These are phyloP conservation scores for Ophiosphaerella herpotricha DNA, from an alignment of 2,329 filamentous ascomycete species.

Conservation along the genomic window DNA sequence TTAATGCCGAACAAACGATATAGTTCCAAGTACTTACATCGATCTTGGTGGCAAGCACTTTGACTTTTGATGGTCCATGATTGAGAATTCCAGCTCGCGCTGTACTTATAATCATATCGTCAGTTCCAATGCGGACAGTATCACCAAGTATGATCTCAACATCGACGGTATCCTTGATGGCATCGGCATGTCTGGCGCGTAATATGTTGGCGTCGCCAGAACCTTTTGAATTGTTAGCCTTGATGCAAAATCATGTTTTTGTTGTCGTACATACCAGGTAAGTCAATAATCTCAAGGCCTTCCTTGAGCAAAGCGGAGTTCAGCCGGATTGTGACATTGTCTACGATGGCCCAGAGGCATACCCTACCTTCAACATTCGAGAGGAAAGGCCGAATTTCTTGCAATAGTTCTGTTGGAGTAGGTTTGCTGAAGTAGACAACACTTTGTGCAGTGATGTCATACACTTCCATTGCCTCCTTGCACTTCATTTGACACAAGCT, in stretches of 20 bases:
- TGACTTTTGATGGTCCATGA: constrained; percentile 22
- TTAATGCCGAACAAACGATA: neutral
- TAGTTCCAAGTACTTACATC: constrained; percentile 20
- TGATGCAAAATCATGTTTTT: neutral
- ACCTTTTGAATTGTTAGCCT: constrained; percentile 9
- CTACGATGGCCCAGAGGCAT: constrained; percentile 29
- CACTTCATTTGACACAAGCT: constrained; percentile 20
- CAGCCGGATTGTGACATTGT: constrained; percentile 17
- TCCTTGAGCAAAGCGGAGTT: constrained; percentile 14
- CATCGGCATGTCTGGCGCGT: constrained; percentile 17
- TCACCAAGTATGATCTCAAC: constrained; percentile 25
- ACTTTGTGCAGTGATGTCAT: neutral
- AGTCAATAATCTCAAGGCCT: constrained; percentile 21
- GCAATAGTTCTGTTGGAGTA: constrained; percentile 11
- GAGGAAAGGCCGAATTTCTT: constrained; percentile 18
- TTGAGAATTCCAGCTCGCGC: constrained; percentile 9
- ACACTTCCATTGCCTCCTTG: constrained; percentile 9
- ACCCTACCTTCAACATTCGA: constrained; percentile 15
- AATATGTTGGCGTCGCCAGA: constrained; percentile 27
- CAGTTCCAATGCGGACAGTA: constrained; percentile 20
- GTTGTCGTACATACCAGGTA: constrained; percentile 22
- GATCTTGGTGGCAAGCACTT: constrained; percentile 28
- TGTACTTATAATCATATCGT: constrained; percentile 22
- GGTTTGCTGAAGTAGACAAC: constrained; percentile 1
- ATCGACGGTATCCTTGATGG: constrained; percentile 24